These are phyloP conservation scores for Rubia balearica DNA, from an alignment of 305 asterid species.

Conservation along the genomic window DNA sequence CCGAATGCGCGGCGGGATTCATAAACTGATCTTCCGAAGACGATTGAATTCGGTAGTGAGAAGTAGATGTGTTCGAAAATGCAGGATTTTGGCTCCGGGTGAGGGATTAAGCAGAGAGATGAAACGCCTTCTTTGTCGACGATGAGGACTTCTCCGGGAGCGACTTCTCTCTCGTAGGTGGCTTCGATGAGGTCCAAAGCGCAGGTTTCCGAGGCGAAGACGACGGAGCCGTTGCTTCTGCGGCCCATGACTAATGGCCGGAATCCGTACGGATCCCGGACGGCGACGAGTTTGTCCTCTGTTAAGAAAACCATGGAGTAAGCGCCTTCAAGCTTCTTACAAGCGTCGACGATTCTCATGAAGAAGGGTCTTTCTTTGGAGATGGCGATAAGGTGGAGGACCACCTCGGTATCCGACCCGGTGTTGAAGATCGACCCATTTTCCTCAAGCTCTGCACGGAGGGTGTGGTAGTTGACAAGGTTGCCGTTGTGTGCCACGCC, in stretches of 20 bases:
- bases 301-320: constrained; percentile 83
- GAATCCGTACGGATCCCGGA: constrained; percentile 76
- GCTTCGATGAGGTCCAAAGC: constrained; percentile 86
- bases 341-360: constrained; percentile 76
- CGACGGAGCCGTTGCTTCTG: constrained; percentile 72
- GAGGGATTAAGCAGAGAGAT: constrained; percentile 53
- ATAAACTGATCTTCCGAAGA: constrained; percentile 40
- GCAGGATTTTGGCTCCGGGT: constrained; percentile 32
- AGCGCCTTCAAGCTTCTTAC: constrained; percentile 76
- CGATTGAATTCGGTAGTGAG: constrained; percentile 38
- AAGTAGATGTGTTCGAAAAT: constrained; percentile 46
- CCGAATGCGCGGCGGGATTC: constrained; percentile 38
- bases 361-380: constrained; percentile 74
- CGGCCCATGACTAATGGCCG: constrained; percentile 91
- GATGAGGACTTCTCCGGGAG: constrained; percentile 76
- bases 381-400: constrained; percentile 69
- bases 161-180: constrained; percentile 65
- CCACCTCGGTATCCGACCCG: constrained; percentile 74
- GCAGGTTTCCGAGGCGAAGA: constrained; percentile 87
- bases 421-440: constrained; percentile 79
- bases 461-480: constrained; percentile 65
- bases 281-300: constrained; percentile 78
- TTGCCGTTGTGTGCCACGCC: constrained; percentile 97
- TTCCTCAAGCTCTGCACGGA: constrained; percentile 73
- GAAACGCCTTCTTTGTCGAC: constrained; percentile 68